Conservation (phyloP, 495 filamentous ascomycete species). For the Xylaria curta region DNA sequence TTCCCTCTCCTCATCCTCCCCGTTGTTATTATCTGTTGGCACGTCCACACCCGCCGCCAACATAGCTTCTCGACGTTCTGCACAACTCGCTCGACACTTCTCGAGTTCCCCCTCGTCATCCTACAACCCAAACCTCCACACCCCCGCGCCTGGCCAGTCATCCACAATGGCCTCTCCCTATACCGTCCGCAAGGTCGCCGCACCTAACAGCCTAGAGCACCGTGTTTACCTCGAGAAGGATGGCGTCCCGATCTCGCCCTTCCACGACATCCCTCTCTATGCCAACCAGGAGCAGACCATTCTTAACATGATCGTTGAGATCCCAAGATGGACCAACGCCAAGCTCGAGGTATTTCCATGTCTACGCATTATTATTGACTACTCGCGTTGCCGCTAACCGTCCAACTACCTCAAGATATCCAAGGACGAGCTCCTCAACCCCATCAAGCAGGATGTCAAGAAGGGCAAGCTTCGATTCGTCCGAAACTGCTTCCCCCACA, state of each 20-base stretch:
- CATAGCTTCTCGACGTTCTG: slow-evolving; percentile 54
- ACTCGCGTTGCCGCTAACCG: not conserved
- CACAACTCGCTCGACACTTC: slow-evolving; percentile 64
- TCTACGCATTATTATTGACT: slow-evolving; percentile 26
- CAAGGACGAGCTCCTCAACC: slow-evolving; percentile 96
- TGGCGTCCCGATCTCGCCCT: slow-evolving; percentile 90
- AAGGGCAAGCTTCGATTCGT: slow-evolving; percentile 96
- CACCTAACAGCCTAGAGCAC: slow-evolving; percentile 93
- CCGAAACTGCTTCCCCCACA: slow-evolving; percentile 99
- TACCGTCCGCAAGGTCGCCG: slow-evolving; percentile 81
- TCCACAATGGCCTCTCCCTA: slow-evolving; percentile 65
- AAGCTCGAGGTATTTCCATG: slow-evolving; percentile 83
- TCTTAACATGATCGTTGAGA: slow-evolving; percentile 99
- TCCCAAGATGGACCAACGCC: slow-evolving; percentile 98
- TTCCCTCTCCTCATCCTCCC: slow-evolving; percentile 29
- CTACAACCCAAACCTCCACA: slow-evolving; percentile 26
- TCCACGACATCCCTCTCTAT: slow-evolving; percentile 98
- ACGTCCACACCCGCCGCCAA: slow-evolving; percentile 38
- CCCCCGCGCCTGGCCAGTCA: slow-evolving; percentile 43
- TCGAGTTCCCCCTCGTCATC: slow-evolving; percentile 44
- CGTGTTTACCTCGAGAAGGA: slow-evolving; percentile 97
- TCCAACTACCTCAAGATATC: slow-evolving; percentile 69
- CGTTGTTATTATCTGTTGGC: slow-evolving; percentile 46
- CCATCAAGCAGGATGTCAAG: slow-evolving; percentile 92
- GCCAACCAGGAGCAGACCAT: slow-evolving; percentile 93